Percentiles rank a stretch among this genome's conserved stretches.
These are phyloP conservation scores for Graphium sp. DNA, from an alignment of 2,329 filamentous ascomycete species.

Conservation along the genomic window DNA sequence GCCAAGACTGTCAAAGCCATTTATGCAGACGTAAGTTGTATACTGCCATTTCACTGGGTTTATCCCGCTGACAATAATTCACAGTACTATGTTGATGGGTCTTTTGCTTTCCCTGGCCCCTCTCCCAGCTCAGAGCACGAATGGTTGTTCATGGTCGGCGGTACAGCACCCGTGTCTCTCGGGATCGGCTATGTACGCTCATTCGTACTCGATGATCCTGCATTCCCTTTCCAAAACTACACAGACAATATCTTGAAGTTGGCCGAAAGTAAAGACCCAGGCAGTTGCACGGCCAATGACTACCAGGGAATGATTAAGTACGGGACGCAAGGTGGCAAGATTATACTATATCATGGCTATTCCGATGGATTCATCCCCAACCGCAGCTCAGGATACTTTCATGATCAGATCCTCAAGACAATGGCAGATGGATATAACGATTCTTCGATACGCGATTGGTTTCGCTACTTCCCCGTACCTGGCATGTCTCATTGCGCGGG, in stretches of 20 bases:
- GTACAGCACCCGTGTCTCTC: neutral
- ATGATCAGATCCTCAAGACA: conserved; percentile 21
- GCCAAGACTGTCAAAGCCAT: conserved; percentile 14
- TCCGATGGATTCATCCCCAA: conserved; percentile 19
- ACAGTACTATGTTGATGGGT: conserved; percentile 11
- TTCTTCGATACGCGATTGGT: conserved; percentile 24
- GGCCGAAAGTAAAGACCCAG: conserved; percentile 17
- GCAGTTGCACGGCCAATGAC: conserved; percentile 16
- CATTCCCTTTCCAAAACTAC: conserved; percentile 8
- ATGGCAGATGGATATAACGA: conserved; percentile 11
- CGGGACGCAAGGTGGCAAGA: conserved; percentile 19
- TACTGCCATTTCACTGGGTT: too few species aligned
- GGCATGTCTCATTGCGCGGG: conserved; percentile 29
- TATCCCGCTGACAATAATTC: too few species aligned
- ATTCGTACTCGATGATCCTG: conserved; percentile 1
- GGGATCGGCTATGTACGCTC: neutral
- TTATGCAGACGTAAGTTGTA: too few species aligned
- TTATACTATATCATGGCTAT: conserved; percentile 25
- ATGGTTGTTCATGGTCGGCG: too few species aligned
- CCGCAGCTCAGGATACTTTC: conserved; percentile 16
- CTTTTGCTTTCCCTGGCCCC: conserved; percentile 19
- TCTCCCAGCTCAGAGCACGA: conserved; percentile 30
- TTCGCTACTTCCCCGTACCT: conserved; percentile 29
- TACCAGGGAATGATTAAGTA: conserved; percentile 18
- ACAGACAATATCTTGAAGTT: conserved; percentile 15